Percentiles rank a stretch among this genome's conserved stretches.
These are phyloP conservation scores for Ceratocystis cacaofunesta DNA, from an alignment of 2,329 filamentous ascomycete species.

Conservation along the genomic window DNA sequence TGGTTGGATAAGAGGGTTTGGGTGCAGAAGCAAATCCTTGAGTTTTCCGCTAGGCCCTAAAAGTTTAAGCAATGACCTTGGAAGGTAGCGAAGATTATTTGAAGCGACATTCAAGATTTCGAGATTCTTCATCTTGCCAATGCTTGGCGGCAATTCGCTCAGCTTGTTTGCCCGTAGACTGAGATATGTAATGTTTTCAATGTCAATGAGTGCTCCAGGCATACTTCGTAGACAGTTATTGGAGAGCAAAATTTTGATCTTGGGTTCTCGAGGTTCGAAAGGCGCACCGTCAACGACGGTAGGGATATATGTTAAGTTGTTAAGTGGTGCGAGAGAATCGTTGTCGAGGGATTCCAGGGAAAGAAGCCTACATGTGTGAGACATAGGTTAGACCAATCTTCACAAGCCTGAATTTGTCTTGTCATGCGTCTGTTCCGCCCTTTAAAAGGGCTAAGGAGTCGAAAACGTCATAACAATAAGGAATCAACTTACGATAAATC, in stretches of 20 bases:
- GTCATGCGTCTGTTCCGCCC: neutral
- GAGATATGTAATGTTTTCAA: conserved; percentile 47
- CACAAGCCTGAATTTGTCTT: neutral
- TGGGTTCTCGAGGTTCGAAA: conserved; percentile 43
- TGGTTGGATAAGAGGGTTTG: conserved; percentile 46
- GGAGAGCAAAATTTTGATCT: conserved; percentile 46
- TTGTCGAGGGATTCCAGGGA: conserved; percentile 40
- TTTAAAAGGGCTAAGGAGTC: neutral
- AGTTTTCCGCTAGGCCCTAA: conserved; percentile 33
- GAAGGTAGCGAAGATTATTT: conserved; percentile 46
- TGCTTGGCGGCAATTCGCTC: conserved; percentile 42
- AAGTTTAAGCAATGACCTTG: conserved; percentile 46
- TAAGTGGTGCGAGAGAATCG: conserved; percentile 41
- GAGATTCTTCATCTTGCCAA: conserved; percentile 43
- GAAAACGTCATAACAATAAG: neutral
- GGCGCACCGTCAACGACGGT: conserved; percentile 40
- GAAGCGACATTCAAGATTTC: conserved; percentile 50
- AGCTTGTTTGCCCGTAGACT: conserved; percentile 52
- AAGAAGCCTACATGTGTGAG: conserved; percentile 25
- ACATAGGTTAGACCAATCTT: conserved; percentile 12
- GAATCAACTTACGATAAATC: conserved; percentile 41
- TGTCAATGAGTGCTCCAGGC: conserved; percentile 45
- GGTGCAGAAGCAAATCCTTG: conserved; percentile 39
- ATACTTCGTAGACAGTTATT: conserved; percentile 42
- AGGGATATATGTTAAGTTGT: conserved; percentile 39